phyloP scores from a whole-genome alignment of 352 stramenopile genomes.

The Globisporangium apiculatum region DNA sequence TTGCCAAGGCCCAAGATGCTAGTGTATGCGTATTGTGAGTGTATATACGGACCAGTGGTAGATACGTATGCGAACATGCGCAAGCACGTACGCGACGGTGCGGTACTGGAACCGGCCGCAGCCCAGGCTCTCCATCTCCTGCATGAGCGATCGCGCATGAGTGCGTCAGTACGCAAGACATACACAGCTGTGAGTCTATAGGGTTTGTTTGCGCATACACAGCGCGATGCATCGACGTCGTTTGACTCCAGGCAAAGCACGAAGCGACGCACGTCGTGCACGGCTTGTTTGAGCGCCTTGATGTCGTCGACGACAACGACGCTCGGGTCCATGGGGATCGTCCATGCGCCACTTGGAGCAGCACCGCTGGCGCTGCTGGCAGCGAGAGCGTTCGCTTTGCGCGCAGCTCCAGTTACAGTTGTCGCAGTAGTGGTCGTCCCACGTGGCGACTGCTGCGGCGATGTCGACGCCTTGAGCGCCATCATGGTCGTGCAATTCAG shows the following conservation, averaged over 20 bases:
- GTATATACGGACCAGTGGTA: background rate
- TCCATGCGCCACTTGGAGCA: slow-evolving; percentile 1
- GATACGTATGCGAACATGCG: background rate
- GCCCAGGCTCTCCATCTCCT: slow-evolving; percentile 73
- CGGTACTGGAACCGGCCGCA: slow-evolving; percentile 66
- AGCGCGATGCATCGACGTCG: too few relatives aligned
- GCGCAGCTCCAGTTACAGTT: background rate
- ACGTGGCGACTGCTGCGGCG: background rate
- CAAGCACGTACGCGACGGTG: slow-evolving; percentile 48
- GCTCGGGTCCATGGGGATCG: slow-evolving; percentile 7
- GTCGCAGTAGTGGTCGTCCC: too few relatives aligned
- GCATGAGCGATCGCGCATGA: background rate
- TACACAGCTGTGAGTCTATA: background rate
- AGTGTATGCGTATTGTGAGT: background rate
- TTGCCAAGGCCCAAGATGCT: slow-evolving; percentile 80
- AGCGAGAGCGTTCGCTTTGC: background rate
- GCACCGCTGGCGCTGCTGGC: background rate
- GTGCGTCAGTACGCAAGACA: background rate
- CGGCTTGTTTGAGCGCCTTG: slow-evolving; percentile 54
- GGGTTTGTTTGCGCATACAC: background rate
- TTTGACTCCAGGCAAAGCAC: background rate
- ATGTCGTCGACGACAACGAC: slow-evolving; percentile 40
- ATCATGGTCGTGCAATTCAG: background rate
- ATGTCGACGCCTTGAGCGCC: background rate
- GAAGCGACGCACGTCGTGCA: slow-evolving; percentile 34